phyloP scores from a whole-genome alignment of 208 protist species.

The Leishmania tropica region DNA sequence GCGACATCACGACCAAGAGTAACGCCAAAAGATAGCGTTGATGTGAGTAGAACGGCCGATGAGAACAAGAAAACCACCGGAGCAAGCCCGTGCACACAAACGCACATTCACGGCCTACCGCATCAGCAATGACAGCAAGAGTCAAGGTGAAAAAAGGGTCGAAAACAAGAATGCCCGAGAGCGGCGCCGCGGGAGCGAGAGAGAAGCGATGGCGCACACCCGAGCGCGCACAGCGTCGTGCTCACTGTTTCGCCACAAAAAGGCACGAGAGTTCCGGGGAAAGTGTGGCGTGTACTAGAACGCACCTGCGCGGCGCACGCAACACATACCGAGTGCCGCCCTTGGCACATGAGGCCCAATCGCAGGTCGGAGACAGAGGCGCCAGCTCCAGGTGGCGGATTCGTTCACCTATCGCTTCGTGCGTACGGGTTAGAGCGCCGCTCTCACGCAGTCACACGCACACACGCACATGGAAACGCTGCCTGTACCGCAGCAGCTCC shows the following conservation, averaged over 20 bases:
- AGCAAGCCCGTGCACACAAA: neutral
- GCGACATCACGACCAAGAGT: neutral
- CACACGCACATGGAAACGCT: constrained; percentile 1
- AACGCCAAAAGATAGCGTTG: neutral
- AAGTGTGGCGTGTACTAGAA: neutral
- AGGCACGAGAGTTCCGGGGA: no score
- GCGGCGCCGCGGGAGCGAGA: neutral
- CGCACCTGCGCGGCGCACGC: no score
- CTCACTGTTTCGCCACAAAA: neutral
- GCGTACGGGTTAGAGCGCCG: neutral
- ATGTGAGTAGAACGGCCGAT: neutral
- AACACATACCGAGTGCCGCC: neutral
- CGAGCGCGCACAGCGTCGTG: neutral
- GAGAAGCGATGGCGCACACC: neutral
- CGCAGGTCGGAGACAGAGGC: neutral
- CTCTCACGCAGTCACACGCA: neutral
- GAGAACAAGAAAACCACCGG: neutral
- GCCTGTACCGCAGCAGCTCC: neutral
- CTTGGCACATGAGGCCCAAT: neutral
- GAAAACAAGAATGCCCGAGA: neutral
- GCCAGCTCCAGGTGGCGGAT: neutral
- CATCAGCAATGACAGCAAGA: neutral
- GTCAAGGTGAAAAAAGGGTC: neutral
- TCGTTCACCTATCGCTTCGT: neutral
- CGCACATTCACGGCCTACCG: neutral